Evolutionary conservation across 2,329 filamentous ascomycete species (phyloP).

Genomic region (Emergomyces pasteurianus): DNA sequence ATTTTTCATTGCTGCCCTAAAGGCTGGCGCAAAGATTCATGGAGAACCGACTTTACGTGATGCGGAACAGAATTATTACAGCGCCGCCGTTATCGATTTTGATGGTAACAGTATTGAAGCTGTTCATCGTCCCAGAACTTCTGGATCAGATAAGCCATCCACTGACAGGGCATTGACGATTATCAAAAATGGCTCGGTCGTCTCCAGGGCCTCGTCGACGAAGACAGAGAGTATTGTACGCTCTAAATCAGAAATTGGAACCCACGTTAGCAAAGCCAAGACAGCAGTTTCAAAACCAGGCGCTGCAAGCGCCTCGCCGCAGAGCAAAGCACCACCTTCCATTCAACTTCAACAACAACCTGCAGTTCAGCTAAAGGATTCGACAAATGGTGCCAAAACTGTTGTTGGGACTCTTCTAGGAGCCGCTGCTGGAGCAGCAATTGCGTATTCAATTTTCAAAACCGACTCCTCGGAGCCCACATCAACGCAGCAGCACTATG

Average conservation of each 20-base stretch:
- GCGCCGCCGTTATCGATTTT: slow-evolving; percentile 57
- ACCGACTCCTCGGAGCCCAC: slow-evolving; percentile 13
- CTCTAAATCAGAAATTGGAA: slow-evolving; percentile 19
- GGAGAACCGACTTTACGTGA: slow-evolving; percentile 44
- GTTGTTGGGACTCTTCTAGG: slow-evolving; percentile 67
- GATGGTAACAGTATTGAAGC: slow-evolving; percentile 80
- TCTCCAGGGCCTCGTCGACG: slow-evolving; percentile 22
- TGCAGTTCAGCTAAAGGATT: slow-evolving; percentile 7
- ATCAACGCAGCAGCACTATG: slow-evolving; percentile 16
- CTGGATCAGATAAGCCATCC: slow-evolving; percentile 20
- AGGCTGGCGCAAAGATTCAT: slow-evolving; percentile 50
- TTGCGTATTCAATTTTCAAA: slow-evolving; percentile 62
- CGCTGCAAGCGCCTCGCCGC: slow-evolving; percentile 11
- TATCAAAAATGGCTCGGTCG: slow-evolving; percentile 27
- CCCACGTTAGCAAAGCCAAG: slow-evolving; percentile 16
- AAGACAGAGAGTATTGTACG: slow-evolving; percentile 22
- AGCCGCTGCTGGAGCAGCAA: slow-evolving; percentile 63
- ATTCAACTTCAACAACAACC: slow-evolving; percentile 17
- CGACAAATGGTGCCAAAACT: slow-evolving; percentile 41
- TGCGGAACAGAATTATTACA: slow-evolving; percentile 45
- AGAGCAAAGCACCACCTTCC: slow-evolving; percentile 1
- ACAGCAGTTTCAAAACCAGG: slow-evolving; percentile 15
- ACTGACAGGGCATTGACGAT: slow-evolving; percentile 19
- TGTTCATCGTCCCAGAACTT: slow-evolving; percentile 39
- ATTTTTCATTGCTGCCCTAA: slow-evolving; percentile 59